Percentiles rank a stretch among this genome's conserved stretches.
Conservation (phyloP, 352 stramenopile species). For the Phytophthora constricta region DNA sequence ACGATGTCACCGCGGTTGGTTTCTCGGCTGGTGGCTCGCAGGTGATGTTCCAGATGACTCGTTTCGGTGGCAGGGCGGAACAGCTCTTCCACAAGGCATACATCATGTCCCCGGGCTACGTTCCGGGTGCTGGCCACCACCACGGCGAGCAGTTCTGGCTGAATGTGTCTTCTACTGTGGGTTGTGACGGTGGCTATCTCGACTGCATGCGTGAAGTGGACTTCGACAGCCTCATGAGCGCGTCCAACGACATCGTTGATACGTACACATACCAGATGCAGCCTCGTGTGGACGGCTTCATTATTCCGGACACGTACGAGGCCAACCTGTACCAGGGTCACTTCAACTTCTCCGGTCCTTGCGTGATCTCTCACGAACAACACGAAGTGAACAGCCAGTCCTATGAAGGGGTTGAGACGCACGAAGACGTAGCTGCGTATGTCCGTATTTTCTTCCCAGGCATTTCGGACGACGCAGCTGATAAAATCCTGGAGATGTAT, state of each 20-base stretch:
- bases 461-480: conserved; percentile 21
- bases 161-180: conserved; percentile 30
- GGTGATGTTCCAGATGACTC: conserved; percentile 36
- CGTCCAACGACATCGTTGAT: conserved; percentile 8
- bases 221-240: conserved; percentile 13
- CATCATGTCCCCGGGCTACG: conserved; percentile 32
- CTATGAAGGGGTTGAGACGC: conserved; percentile 18
- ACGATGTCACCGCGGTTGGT: conserved; percentile 40
- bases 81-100: conserved; percentile 38
- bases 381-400: conserved; percentile 24
- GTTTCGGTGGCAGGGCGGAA: conserved; percentile 28
- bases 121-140: conserved; percentile 32
- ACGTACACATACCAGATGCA: conserved; percentile 34
- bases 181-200: conserved; percentile 22
- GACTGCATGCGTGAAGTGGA: conserved; percentile 35
- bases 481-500: conserved; percentile 27
- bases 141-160: conserved; percentile 36
- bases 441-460: conserved; percentile 27
- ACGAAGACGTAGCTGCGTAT: conserved; percentile 23
- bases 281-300: conserved; percentile 34
- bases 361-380: conserved; percentile 20
- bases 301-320: conserved; percentile 34
- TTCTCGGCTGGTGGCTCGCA: conserved; percentile 36
- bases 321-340: conserved; percentile 30
- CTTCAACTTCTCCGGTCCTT: conserved; percentile 33